Evolutionary conservation across 129 eudicot genomes (phyloP), one percentile per base, ranked within the genome.

Genomic region (Deinandra increscens): DNA sequence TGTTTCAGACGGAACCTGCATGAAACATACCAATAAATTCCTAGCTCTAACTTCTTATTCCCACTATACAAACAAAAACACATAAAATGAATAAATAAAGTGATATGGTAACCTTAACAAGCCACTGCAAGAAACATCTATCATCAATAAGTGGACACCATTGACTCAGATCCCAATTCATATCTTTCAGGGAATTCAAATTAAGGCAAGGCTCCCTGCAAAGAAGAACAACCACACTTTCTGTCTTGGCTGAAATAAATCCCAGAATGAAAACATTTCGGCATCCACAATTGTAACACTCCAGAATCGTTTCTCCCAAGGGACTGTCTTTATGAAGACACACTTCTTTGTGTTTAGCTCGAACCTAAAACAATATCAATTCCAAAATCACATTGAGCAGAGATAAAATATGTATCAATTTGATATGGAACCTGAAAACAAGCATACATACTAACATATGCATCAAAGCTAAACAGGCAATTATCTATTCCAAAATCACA

Each of bases 81-180:
- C 29, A 5, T 20, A 69, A 0, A 38, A 54, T 14, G 38, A 64
- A 18, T 8, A n/a, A 18, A 9, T 17, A n/a, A 18, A 9, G 15
- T 18, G 5, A 41, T 41, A 10, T 41, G 49, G 18, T 51, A 78
- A 91, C 97, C 96, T 91, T 91, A 75, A 91, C 89, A 75, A 91
- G 87, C 97, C 97, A 91, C 68, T 86, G 99, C 84, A 94, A 77
- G 81, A 94, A 94, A 70, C 99, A 94, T 61, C 99, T 80, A 51
- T 94, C 99, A 80, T 94, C 99, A 80, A 94, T 94, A 77, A 94
- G 99, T 9, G 99, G 99, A 73, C 99, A 94, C 97, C 99, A 94
- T 54, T 94, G 99, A 79, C 99, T 94, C 49, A 94, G 77, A 81
- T 94, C 99, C 99, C 97, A 91, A 66, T 94, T 94, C 99, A 90